Evolutionary conservation across 345 rosid species (phyloP).

Genomic region (Brassica nigra): DNA sequence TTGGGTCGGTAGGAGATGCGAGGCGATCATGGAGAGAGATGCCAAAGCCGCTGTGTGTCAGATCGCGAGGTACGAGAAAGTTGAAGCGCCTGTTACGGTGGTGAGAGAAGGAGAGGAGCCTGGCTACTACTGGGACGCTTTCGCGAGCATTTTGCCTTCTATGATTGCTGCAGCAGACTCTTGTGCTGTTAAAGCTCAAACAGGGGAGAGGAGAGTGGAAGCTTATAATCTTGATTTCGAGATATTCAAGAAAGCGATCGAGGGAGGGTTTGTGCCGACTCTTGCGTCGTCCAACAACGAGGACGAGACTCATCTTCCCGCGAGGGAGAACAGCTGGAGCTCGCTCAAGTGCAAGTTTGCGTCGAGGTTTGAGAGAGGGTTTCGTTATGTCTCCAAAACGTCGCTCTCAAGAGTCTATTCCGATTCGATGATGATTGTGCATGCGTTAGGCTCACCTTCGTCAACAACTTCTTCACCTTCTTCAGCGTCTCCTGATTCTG

Average conservation of each 20-base stretch:
- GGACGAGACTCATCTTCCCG: slow-evolving; percentile 89
- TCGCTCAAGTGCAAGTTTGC: slow-evolving; percentile 82
- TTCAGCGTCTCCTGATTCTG: slow-evolving; percentile 68
- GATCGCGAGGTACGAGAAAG: slow-evolving; percentile 93
- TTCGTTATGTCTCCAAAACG: slow-evolving; percentile 70
- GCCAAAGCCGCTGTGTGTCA: slow-evolving; percentile 95
- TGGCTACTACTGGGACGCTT: slow-evolving; percentile 80
- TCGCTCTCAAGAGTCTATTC: slow-evolving; percentile 84
- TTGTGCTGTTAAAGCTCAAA: slow-evolving; percentile 40
- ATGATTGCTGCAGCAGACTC: slow-evolving; percentile 49
- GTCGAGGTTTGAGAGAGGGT: slow-evolving; percentile 46
- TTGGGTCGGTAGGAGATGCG: slow-evolving; percentile 92
- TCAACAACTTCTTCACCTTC: slow-evolving; percentile 31
- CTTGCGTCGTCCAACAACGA: slow-evolving; percentile 80
- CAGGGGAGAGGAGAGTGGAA: slow-evolving; percentile 74
- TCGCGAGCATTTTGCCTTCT: slow-evolving; percentile 63
- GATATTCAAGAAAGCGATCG: slow-evolving; percentile 78
- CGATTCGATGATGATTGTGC: slow-evolving; percentile 91
- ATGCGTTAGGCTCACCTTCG: slow-evolving; percentile 60
- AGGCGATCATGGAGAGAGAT: slow-evolving; percentile 90
- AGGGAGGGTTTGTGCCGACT: slow-evolving; percentile 94
- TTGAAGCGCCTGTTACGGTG: slow-evolving; percentile 61
- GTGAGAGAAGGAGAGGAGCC: slow-evolving; percentile 96
- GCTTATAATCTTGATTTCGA: slow-evolving; percentile 88
- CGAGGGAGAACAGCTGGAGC: slow-evolving; percentile 96